These are phyloP conservation scores for Baudoinia panamericana DNA, from an alignment of 495 filamentous ascomycete genomes.

Conservation along the genomic window DNA sequence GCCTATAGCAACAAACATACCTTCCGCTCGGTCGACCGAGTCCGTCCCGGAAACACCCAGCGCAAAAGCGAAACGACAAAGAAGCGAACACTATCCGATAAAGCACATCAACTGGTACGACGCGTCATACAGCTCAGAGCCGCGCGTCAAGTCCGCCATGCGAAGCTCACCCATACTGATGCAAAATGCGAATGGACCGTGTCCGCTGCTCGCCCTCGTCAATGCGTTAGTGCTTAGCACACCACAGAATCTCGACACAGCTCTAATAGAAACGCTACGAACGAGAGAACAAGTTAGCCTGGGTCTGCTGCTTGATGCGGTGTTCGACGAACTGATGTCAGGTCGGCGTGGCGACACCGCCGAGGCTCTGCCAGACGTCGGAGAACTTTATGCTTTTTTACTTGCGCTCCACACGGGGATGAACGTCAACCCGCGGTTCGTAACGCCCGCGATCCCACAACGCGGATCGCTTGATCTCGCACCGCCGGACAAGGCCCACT, in stretches of 20 bases:
- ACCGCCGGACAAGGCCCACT: constrained; percentile 24
- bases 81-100: constrained; percentile 57
- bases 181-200: constrained; percentile 89
- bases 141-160: constrained; percentile 32
- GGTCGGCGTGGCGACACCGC: constrained; percentile 37
- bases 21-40: constrained; percentile 3
- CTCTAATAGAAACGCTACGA: constrained; percentile 60
- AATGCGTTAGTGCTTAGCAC: constrained; percentile 81
- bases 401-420: constrained; percentile 87
- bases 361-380: constrained; percentile 64
- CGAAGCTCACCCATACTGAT: constrained; percentile 65
- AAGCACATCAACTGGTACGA: constrained; percentile 54
- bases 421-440: constrained; percentile 91
- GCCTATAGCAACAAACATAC: constrained; percentile 8
- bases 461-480: constrained; percentile 14
- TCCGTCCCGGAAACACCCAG: constrained; percentile 21
- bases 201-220: constrained; percentile 82
- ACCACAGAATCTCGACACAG: constrained; percentile 46
- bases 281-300: constrained; percentile 79
- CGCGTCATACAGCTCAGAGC: constrained; percentile 6
- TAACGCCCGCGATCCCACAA: constrained; percentile 32
- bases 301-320: constrained; percentile 67
- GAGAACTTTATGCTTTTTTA: constrained; percentile 75
- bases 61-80: constrained; percentile 31
- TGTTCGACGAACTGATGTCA: constrained; percentile 85